Evolutionary conservation across 1,139 yeast genomes (phyloP).

Genomic region (Pichia sp.): DNA sequence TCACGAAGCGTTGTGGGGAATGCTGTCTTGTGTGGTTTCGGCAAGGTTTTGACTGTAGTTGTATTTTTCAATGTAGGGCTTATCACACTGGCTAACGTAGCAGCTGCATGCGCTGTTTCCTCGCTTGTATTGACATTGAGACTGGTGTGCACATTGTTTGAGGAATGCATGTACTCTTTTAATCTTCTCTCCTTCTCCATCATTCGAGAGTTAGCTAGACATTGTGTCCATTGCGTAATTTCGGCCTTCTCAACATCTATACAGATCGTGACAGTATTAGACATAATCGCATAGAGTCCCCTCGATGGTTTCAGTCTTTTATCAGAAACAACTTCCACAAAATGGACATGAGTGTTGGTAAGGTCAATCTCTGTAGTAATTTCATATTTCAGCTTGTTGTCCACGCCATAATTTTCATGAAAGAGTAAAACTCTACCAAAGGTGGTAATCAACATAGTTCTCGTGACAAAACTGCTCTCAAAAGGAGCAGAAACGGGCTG

Average conservation of each 20-base stretch:
- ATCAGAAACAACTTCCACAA: conserved; percentile 45
- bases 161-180: conserved; percentile 24
- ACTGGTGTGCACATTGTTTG: conserved; percentile 18
- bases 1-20: conserved; percentile 5
- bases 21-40: neutral
- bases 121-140: conserved; percentile 24
- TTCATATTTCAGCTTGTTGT: conserved; percentile 27
- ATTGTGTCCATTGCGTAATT: conserved; percentile 48
- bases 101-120: conserved; percentile 24
- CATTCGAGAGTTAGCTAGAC: conserved; percentile 42
- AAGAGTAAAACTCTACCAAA: conserved; percentile 52
- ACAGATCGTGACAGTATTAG: conserved; percentile 39
- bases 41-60: conserved; percentile 1
- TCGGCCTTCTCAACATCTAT: conserved; percentile 55
- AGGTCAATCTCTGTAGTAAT: conserved; percentile 44
- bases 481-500: conserved; percentile 1
- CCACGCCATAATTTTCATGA: conserved; percentile 22
- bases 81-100: conserved; percentile 21
- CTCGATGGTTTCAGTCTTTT: conserved; percentile 27
- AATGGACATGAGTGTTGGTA: conserved; percentile 39
- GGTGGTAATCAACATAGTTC: conserved; percentile 36
- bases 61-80: neutral
- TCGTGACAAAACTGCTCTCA: conserved; percentile 8
- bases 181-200: conserved; percentile 39
- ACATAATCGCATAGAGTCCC: conserved; percentile 49